Evolutionary conservation across 176 grass and related monocot species (phyloP), one percentile per base, ranked within the genome.

Genomic region (Avena insularis): DNA sequence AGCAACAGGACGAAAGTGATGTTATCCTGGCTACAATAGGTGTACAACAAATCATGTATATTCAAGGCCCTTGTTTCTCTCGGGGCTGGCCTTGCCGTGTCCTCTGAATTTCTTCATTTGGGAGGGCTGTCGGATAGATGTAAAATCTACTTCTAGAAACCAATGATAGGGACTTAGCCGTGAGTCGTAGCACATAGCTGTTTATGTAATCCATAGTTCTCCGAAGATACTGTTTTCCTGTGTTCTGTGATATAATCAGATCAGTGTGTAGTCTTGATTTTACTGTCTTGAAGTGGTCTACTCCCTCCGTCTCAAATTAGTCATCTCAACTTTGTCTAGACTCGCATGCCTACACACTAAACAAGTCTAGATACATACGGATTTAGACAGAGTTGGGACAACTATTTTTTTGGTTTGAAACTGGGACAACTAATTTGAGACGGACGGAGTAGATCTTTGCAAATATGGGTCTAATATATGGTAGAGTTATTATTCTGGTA

Each of bases 1-100:
- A 25, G 82, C 91, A 9, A 91, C 93, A 27, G 94, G 84, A 79
- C 91, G 89, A 82, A 88, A 93, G 71, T 87, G 51, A 88, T 85
- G 64, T 9, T 23, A 84, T 38, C 73, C 43, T 33, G 46, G 31
- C 13, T 4, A 61, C 9, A 38, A 82, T 69, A 40, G 77, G 47
- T 77, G 69, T 40, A 76, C 31, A 81, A 68, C 48, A 82, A 62
- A 85, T 65, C 59, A 48, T 82, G 70, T 82, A 77, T 36, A 61
- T 84, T 86, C 38, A 9, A 79, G 72, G 63, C 4, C 16, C 60
- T 75, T 70, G 31, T 38, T 83, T 71, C 63, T 38, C 55, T 33
- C 8, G 55, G 47, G 4, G 10, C 48, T 19, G 46, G 13, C 40
- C 38, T 43, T 25, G n/a, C 11, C 19, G n/a, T 49, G 71, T 15